Base-by-base conservation (phyloP, 257 asterid genomes). In the Nicotiana tabacum region DNA sequence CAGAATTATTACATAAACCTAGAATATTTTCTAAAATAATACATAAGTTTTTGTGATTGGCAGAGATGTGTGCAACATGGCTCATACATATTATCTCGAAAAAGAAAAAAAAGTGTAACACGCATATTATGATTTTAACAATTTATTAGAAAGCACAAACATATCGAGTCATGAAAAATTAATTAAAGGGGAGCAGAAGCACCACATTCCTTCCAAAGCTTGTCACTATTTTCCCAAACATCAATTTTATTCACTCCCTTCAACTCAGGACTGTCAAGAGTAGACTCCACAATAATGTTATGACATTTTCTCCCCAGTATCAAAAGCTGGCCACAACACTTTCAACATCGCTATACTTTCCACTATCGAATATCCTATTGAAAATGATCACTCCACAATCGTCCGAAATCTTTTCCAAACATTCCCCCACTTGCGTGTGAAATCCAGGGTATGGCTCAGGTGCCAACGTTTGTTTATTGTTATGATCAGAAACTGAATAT, bases 351-450 rank as follows among this genome's bases (percentile, higher is more conserved):
- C 13, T 48, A 32, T 48, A 13, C 13, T 72, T 46, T 0, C 79
- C 79, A 48, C 33, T 72, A 11, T 12, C 61, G 0, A 72, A 24
- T 10, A 48, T 48, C 15, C 32, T 46, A 15, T 48, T 74, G 39
- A 74, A 74, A 10, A 74, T 48, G 8, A 74, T 74, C 62, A 48
- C 60, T 8, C 61, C 79, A 74, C 79, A 74, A 24, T 74, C 79
- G 3, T 74, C 79, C 1, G 79, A 74, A 24, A 74, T 74, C 35
- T 24, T 13, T 16, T 46, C 7, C 13, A 46, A 13, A 13, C 61
- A 72, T 12, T 72, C 10, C 79, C 15, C 55, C 6, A 74, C 61
- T 48, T 46, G 4, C 3, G 2, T 8, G 5, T 70, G 35, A 43
- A 70, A 70, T 70, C 17, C 12, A 4, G 60, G n/a, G 6, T 21